Evolutionary conservation across 2,329 filamentous ascomycete species (phyloP), one percentile per base, ranked within the genome.

Genomic region (Clonostachys sp.): DNA sequence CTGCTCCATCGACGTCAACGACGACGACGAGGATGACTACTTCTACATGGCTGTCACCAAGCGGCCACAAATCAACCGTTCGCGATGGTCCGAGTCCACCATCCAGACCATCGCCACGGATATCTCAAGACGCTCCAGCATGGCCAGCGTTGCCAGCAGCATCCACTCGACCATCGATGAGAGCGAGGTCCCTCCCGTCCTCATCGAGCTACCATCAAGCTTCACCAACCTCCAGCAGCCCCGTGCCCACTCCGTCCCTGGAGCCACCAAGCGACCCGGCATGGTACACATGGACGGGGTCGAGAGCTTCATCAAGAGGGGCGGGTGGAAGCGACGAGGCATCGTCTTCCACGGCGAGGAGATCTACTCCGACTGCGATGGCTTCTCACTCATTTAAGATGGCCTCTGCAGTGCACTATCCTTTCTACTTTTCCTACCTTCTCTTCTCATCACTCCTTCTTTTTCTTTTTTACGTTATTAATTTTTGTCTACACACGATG

Each of bases 41-140:
- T 70, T 67, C 55, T 55, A 58, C 48, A 48, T 58, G 50, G 49
- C 64, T 40, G 50, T 63, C 38, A 46, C 57, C 40, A 53, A 55
- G 49, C 57, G 61, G 16, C 63, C 65, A 17, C 51, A 57, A 5
- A 49, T 67, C 52, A 63, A 61, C 3, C 58, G 62, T 45, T 71
- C 68, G 17, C 64, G 62, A 48, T 72, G 69, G 69, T 72, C 69
- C 38, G 68, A 69, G 46, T 72, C 69, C 8, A 72, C 69, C 33
- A 63, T 71, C 47, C 58, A 65, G 50, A 58, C 60, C 3, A 47
- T 61, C 20, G 50, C 60, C 34, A 48, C 53, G 20, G 54, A 57
- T 36, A 45, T 41, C n/a, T 39, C 50, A 51, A 56, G 41, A 47
- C 45, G n/a, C 52, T 54, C n/a, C 49, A 55, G 42, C 44, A 54